Evolutionary conservation across 2,329 filamentous ascomycete genomes (phyloP).

Genomic region (Allantophomopsis cytisporea): DNA sequence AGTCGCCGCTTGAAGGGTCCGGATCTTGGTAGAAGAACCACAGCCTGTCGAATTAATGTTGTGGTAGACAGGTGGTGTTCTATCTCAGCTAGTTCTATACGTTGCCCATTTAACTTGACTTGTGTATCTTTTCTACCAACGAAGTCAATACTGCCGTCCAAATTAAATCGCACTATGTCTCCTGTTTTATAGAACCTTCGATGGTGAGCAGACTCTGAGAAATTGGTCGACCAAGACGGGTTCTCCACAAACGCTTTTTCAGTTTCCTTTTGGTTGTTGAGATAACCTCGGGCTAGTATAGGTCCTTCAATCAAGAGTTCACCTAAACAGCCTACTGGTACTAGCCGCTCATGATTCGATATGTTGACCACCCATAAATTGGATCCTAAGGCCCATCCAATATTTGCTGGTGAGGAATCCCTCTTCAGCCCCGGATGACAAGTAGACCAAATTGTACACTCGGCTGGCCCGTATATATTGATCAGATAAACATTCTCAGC

Average conservation of each 20-base stretch:
- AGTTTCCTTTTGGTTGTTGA: conserved; percentile 71
- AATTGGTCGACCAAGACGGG: conserved; percentile 14
- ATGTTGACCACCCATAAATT: too few relatives aligned
- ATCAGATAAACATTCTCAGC: conserved; percentile 1
- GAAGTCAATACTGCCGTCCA: conserved; percentile 45
- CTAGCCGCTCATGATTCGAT: too few relatives aligned
- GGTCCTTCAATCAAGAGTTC: conserved; percentile 72
- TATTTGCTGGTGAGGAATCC: conserved; percentile 20
- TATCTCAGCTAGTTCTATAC: conserved; percentile 50
- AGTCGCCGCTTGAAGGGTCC: too few relatives aligned
- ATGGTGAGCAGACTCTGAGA: conserved; percentile 17
- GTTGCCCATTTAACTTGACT: conserved; percentile 50
- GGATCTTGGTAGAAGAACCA: too few relatives aligned
- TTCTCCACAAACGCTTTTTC: conserved; percentile 47
- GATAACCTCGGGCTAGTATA: conserved; percentile 68
- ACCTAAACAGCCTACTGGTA: conserved; percentile 6
- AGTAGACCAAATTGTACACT: conserved; percentile 1
- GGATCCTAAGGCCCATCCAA: too few relatives aligned
- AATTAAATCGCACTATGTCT: conserved; percentile 28
- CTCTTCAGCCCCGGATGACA: conserved; percentile 1
- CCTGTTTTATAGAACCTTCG: conserved; percentile 17
- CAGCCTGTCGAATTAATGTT: conserved; percentile 1
- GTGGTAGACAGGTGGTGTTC: conserved; percentile 4
- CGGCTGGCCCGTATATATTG: conserved; percentile 4
- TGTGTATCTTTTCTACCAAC: conserved; percentile 49